Evolutionary conservation across 2,329 filamentous ascomycete genomes (phyloP).

Genomic region (Trichoderma atrobrunneum): DNA sequence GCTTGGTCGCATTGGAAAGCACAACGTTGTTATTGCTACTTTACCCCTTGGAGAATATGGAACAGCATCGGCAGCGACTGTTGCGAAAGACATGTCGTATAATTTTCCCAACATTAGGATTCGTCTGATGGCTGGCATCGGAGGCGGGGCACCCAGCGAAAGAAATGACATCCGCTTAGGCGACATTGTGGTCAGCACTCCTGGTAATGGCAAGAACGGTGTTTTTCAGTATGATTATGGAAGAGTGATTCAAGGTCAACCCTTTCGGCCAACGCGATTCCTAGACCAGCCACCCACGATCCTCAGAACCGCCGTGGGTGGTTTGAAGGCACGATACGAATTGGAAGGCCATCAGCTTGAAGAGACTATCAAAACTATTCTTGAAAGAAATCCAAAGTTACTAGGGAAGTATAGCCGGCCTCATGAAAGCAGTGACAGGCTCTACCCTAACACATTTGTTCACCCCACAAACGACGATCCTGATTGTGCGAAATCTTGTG

Average conservation of each 20-base stretch:
- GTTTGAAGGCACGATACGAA: neutral
- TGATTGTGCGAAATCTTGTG: neutral
- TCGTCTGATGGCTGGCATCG: conserved; percentile 21
- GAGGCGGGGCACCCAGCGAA: conserved; percentile 17
- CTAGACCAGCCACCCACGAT: neutral
- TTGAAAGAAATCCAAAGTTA: conserved; percentile 12
- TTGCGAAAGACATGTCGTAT: neutral
- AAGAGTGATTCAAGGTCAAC: neutral
- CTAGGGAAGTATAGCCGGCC: conserved; percentile 17
- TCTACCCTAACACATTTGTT: conserved; percentile 14
- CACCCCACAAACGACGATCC: neutral
- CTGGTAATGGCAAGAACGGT: neutral
- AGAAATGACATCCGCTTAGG: conserved; percentile 20
- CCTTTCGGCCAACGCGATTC: neutral
- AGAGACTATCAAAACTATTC: neutral
- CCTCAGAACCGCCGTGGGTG: neutral
- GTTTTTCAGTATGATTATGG: neutral
- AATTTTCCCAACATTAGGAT: neutral
- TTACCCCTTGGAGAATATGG: neutral
- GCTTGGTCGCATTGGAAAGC: conserved; percentile 20
- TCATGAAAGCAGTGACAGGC: conserved; percentile 1
- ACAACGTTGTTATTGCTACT: conserved; percentile 24
- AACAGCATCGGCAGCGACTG: neutral
- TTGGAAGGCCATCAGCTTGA: conserved; percentile 19
- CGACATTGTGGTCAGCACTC: conserved; percentile 19